These are phyloP conservation scores for Conticribra weissflogii DNA, from an alignment of 108 stramenopile genomes.

Conservation along the genomic window DNA sequence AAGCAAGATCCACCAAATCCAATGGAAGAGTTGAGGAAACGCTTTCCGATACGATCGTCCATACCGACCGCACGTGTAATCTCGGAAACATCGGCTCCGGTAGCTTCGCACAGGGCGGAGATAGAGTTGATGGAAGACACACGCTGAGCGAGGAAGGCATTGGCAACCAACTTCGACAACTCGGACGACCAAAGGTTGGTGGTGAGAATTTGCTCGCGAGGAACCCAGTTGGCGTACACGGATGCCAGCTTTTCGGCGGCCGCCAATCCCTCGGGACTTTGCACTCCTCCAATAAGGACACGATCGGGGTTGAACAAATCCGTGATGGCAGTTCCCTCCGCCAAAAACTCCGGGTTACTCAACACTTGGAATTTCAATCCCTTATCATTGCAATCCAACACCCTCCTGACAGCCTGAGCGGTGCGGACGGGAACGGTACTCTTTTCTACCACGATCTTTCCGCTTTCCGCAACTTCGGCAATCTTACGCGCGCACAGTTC, in stretches of 20 bases:
- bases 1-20: constrained; percentile 99
- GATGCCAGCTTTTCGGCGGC: constrained; percentile 79
- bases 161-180: constrained; percentile 98
- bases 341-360: constrained; percentile 98
- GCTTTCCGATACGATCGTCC: constrained; percentile 97
- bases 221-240: constrained; percentile 97
- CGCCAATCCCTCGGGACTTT: constrained; percentile 86
- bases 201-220: constrained; percentile 93
- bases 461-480: constrained; percentile 86
- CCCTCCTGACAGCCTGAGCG: constrained; percentile 94
- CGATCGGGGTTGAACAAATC: constrained; percentile 96
- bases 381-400: constrained; percentile 92
- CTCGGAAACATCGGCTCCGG: constrained; percentile 96
- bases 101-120: constrained; percentile 98
- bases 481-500: constrained; percentile 99
- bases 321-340: constrained; percentile 98
- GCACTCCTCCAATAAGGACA: constrained; percentile 98
- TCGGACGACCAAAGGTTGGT: constrained; percentile 99
- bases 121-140: constrained; percentile 99
- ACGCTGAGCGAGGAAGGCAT: constrained; percentile 99
- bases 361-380: constrained; percentile 96
- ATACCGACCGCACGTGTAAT: constrained; percentile 97
- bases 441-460: constrained; percentile 99
- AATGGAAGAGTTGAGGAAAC: constrained; percentile 96
- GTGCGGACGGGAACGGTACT: constrained; percentile 99